Conservation (phyloP, 768 basidiomycete species). For the Scleroderma bovista region DNA sequence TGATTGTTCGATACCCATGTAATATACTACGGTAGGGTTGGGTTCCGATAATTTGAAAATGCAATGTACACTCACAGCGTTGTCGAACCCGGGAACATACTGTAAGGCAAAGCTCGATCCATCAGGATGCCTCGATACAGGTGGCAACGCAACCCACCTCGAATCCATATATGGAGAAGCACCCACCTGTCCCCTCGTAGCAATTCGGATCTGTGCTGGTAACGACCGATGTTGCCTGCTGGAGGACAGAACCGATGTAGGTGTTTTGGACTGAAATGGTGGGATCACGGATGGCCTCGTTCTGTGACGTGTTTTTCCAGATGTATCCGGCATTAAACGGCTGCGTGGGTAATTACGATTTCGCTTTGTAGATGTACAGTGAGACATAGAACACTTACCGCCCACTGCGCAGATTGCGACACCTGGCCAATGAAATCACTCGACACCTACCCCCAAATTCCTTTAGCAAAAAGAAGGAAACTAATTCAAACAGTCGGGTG, state of each 20-base stretch:
- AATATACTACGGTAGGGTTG: constrained; percentile 53
- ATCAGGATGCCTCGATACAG: neutral
- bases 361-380: neutral
- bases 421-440: constrained; percentile 49
- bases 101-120: neutral
- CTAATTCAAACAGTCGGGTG: neutral
- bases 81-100: constrained; percentile 55
- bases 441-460: constrained; percentile 38
- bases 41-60: neutral
- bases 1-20: constrained; percentile 74
- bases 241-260: constrained; percentile 63
- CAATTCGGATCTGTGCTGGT: constrained; percentile 62
- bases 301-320: constrained; percentile 58
- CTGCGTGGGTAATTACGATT: constrained; percentile 25
- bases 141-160: constrained; percentile 41
- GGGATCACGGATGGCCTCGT: constrained; percentile 53
- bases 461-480: constrained; percentile 1
- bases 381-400: constrained; percentile 41
- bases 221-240: constrained; percentile 76
- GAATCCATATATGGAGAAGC: constrained; percentile 77
- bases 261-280: constrained; percentile 52
- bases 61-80: constrained; percentile 41
- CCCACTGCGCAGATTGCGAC: constrained; percentile 84
- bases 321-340: constrained; percentile 73
- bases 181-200: constrained; percentile 57